A percentile compares a stretch with the other conserved stretches of the same genome.
Evolutionary conservation across 192 early-diverging fungal species (phyloP).

Genomic region (Paraglomus brasilianum): DNA sequence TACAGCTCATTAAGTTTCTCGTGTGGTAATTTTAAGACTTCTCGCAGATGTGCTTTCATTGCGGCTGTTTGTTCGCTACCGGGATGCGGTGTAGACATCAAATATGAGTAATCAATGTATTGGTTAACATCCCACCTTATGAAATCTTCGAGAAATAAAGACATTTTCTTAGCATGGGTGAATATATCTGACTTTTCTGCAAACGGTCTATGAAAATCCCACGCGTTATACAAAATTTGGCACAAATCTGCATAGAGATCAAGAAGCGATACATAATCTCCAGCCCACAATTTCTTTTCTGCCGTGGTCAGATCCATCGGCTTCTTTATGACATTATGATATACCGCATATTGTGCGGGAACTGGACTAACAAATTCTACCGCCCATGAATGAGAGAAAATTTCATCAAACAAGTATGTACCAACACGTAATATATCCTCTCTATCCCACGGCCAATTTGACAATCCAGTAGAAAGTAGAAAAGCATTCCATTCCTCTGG

Average conservation of each 20-base stretch:
- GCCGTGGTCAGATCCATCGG: conserved; percentile 56
- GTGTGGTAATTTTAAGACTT: too few species aligned
- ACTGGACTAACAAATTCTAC: conserved; percentile 27
- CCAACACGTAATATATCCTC: conserved; percentile 22
- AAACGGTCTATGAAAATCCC: conserved; percentile 2
- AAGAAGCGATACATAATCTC: conserved; percentile 1
- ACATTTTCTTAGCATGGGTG: too few species aligned
- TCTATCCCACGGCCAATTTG: background rate
- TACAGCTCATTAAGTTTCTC: too few species aligned
- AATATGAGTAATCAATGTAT: too few species aligned
- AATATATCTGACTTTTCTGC: too few species aligned
- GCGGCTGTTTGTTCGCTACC: too few species aligned
- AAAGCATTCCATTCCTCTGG: too few species aligned
- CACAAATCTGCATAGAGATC: conserved; percentile 20
- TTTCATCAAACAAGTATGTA: conserved; percentile 22
- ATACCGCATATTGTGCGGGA: conserved; percentile 21
- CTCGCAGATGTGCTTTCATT: too few species aligned
- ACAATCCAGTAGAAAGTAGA: too few species aligned
- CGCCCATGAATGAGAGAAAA: conserved; percentile 16
- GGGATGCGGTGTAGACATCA: too few species aligned
- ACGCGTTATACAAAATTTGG: conserved; percentile 30
- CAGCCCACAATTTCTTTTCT: conserved; percentile 51
- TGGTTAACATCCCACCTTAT: too few species aligned
- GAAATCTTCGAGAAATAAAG: too few species aligned
- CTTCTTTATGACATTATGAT: conserved; percentile 47